Evolutionary conservation across 805 yeast genomes (phyloP).

Genomic region (Sugiyamaella mastotermitis): DNA sequence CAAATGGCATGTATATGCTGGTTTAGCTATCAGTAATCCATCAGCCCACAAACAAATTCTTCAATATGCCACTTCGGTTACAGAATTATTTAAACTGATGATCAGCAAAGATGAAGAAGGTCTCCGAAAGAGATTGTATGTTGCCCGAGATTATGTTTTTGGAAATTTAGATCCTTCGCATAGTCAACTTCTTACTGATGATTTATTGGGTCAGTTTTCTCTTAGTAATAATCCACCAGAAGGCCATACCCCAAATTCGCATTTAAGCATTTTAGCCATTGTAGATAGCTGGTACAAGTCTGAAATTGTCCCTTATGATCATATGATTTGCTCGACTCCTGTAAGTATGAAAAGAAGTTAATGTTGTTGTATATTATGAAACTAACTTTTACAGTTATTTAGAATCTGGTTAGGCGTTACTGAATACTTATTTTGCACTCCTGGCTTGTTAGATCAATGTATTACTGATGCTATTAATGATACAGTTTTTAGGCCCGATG

Average conservation of each 20-base stretch:
- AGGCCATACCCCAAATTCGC: slow-evolving; percentile 70
- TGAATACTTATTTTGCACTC: slow-evolving; percentile 82
- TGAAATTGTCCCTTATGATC: slow-evolving; percentile 89
- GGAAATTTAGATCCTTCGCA: slow-evolving; percentile 49
- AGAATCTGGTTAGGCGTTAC: slow-evolving; percentile 91
- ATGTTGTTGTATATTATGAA: neutral
- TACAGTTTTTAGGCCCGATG: slow-evolving; percentile 74
- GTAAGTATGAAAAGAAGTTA: slow-evolving; percentile 4
- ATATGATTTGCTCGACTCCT: slow-evolving; percentile 95
- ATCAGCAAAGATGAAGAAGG: slow-evolving; percentile 59
- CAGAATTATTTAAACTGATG: slow-evolving; percentile 79
- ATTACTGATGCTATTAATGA: slow-evolving; percentile 65
- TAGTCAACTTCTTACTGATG: slow-evolving; percentile 65
- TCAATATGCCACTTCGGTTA: slow-evolving; percentile 80
- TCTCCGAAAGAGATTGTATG: slow-evolving; percentile 49
- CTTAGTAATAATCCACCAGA: slow-evolving; percentile 63
- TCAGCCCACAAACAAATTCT: slow-evolving; percentile 86
- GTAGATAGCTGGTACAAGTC: slow-evolving; percentile 90
- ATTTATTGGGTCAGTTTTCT: slow-evolving; percentile 74
- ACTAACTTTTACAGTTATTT: slow-evolving; percentile 37
- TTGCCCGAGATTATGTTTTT: slow-evolving; percentile 74
- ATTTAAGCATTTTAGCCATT: slow-evolving; percentile 78
- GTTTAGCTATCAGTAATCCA: slow-evolving; percentile 92
- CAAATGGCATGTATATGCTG: slow-evolving; percentile 98
- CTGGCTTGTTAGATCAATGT: slow-evolving; percentile 74